These are phyloP conservation scores for Verticillium nubilum DNA, from an alignment of 2,329 filamentous ascomycete species.

Conservation along the genomic window DNA sequence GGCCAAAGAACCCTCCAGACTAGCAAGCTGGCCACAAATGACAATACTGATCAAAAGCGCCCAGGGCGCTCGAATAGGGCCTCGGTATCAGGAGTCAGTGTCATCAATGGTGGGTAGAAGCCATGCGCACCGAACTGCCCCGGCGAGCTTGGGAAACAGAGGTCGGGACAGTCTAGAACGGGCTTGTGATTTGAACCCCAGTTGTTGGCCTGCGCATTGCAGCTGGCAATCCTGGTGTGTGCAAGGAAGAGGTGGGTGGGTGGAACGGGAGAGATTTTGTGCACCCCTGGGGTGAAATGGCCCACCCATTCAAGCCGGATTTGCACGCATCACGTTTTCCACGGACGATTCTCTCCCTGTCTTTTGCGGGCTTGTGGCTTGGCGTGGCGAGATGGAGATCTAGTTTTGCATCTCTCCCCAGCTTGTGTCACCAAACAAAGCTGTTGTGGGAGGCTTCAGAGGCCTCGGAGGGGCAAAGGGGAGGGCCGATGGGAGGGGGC, in stretches of 20 bases:
- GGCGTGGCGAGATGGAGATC: background rate
- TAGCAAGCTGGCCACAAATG: no score
- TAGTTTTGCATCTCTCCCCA: background rate
- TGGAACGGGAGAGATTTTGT: background rate
- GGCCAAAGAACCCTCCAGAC: no score
- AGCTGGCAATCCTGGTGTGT: background rate
- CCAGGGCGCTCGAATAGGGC: no score
- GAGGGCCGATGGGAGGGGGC: background rate
- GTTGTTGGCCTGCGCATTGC: background rate
- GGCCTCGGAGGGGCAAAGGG: background rate
- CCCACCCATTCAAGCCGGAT: background rate
- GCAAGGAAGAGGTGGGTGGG: background rate
- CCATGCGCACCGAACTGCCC: background rate
- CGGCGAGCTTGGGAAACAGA: background rate
- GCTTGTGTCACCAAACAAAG: background rate
- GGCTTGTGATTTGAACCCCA: background rate
- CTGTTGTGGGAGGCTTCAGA: background rate
- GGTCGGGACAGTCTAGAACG: background rate
- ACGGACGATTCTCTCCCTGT: background rate
- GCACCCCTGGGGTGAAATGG: background rate
- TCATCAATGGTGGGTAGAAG: background rate
- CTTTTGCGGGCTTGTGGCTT: background rate
- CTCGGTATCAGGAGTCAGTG: background rate
- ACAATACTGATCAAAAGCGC: no score
- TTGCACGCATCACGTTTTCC: background rate